These are phyloP conservation scores for Pleurotus tuber-regium DNA, from an alignment of 768 basidiomycete species.

Conservation along the genomic window DNA sequence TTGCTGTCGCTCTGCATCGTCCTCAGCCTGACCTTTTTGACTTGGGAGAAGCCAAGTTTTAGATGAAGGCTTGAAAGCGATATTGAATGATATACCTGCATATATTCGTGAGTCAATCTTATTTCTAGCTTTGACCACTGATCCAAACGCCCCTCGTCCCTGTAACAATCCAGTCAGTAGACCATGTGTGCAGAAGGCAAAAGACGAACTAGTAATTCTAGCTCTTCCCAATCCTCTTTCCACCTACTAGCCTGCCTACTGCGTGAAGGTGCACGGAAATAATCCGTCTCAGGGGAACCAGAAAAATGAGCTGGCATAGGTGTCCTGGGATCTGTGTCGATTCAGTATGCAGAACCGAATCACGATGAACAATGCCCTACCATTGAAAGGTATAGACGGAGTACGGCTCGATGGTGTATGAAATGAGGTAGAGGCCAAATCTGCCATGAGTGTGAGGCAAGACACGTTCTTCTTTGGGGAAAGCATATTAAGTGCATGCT, in stretches of 20 bases:
- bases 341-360: conserved; percentile 2
- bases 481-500: conserved; percentile 59
- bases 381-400: conserved; percentile 25
- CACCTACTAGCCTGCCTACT: conserved; percentile 71
- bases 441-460: conserved; percentile 56
- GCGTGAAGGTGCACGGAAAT: conserved; percentile 44
- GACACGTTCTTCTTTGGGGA: conserved; percentile 55
- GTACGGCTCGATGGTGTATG: conserved; percentile 24
- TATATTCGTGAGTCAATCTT: conserved; percentile 85
- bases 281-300: conserved; percentile 67
- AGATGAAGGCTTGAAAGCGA: not conserved
- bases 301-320: conserved; percentile 40
- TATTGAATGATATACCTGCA: conserved; percentile 48
- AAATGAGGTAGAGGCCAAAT: conserved; percentile 45
- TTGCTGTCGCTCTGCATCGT: conserved; percentile 78
- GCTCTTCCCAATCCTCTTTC: conserved; percentile 93
- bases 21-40: conserved; percentile 87
- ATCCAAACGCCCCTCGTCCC: conserved; percentile 90
- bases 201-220: conserved; percentile 69
- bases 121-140: conserved; percentile 93
- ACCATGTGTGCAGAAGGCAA: not conserved
- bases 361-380: conserved; percentile 13
- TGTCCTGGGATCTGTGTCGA: conserved; percentile 40
- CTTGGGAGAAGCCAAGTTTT: conserved; percentile 29
- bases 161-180: conserved; percentile 23